These are phyloP conservation scores for Zygoascus sp. DNA, from an alignment of 1,139 yeast species.

Conservation along the genomic window DNA sequence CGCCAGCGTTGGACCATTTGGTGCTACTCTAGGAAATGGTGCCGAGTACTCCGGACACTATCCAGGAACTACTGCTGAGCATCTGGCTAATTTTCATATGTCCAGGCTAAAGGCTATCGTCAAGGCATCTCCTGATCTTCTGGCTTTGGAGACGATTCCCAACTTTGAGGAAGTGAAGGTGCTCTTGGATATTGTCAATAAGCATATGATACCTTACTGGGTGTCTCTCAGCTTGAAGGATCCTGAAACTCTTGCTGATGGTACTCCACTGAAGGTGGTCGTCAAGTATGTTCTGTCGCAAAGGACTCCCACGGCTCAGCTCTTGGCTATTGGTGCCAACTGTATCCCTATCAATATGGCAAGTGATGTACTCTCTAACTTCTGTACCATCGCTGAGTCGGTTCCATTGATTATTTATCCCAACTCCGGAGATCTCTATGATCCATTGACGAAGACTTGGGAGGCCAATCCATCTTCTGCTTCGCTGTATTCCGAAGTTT, in stretches of 20 bases:
- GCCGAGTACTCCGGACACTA: slow-evolving; percentile 67
- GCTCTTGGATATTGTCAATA: slow-evolving; percentile 23
- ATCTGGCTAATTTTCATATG: slow-evolving; percentile 45
- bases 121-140: slow-evolving; percentile 43
- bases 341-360: slow-evolving; percentile 39
- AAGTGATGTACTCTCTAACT: slow-evolving; percentile 24
- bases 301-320: slow-evolving; percentile 1
- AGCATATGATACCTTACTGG: slow-evolving; percentile 28
- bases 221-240: slow-evolving; percentile 38
- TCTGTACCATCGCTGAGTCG: slow-evolving; percentile 23
- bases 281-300: slow-evolving; percentile 15
- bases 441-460: slow-evolving; percentile 38
- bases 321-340: slow-evolving; percentile 43
- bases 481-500: slow-evolving; percentile 12
- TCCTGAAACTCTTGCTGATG: slow-evolving; percentile 40
- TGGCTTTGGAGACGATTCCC: slow-evolving; percentile 69
- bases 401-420: slow-evolving; percentile 47
- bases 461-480: neutral
- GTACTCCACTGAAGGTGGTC: slow-evolving; percentile 32
- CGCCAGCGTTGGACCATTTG: slow-evolving; percentile 72
- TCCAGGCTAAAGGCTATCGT: slow-evolving; percentile 44
- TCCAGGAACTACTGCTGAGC: slow-evolving; percentile 30
- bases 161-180: slow-evolving; percentile 46
- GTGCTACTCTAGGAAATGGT: slow-evolving; percentile 60
- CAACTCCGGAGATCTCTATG: slow-evolving; percentile 52